Conservation (phyloP, 139 green algal species). For the Astrephomene gubernaculifera region DNA sequence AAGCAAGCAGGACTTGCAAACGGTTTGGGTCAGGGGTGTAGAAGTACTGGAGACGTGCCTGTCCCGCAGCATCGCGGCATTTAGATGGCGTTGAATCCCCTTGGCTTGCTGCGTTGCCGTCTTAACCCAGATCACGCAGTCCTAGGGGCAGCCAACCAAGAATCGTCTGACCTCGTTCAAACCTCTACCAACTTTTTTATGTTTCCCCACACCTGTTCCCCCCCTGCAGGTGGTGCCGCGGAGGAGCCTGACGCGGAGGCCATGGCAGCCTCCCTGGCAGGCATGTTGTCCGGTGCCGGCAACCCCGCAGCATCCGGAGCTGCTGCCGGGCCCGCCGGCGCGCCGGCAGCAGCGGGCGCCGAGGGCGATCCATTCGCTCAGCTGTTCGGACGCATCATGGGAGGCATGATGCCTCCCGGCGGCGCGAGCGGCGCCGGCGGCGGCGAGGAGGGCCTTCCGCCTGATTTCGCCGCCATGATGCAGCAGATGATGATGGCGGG, state of each 20-base stretch:
- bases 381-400: conserved; percentile 29
- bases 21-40: too few relatives aligned
- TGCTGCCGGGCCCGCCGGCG: neutral
- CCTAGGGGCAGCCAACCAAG: too few relatives aligned
- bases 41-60: too few relatives aligned
- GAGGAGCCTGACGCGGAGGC: neutral
- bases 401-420: neutral
- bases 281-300: neutral
- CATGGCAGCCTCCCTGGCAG: neutral
- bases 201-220: neutral
- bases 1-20: too few relatives aligned
- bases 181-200: too few relatives aligned
- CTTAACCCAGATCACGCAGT: too few relatives aligned
- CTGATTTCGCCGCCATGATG: conserved; percentile 2
- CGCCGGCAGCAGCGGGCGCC: neutral
- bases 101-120: too few relatives aligned
- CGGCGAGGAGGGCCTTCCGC: neutral
- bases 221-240: neutral
- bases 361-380: neutral
- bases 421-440: neutral
- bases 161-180: too few relatives aligned
- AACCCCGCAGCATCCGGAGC: neutral
- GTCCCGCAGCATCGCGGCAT: too few relatives aligned
- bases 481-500: neutral
- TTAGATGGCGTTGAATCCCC: too few relatives aligned